Percentiles rank a stretch among this genome's conserved stretches.
Conservation (phyloP, 2,329 filamentous ascomycete species). For the Raffaelea arxii region DNA sequence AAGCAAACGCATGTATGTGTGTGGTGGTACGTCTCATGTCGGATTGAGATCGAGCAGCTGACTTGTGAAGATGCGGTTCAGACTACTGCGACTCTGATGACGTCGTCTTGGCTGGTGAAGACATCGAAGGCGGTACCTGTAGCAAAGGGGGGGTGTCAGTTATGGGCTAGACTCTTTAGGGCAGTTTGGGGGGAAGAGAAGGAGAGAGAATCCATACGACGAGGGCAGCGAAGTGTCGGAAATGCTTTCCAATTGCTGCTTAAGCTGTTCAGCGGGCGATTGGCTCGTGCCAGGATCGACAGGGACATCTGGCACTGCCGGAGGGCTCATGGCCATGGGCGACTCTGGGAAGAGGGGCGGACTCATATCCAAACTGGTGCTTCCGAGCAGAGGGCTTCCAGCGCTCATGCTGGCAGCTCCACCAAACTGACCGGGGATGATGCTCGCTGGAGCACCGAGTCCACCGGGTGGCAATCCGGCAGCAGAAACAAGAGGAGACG, state of each 20-base stretch:
- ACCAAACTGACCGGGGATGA: conserved; percentile 9
- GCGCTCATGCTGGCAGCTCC: conserved; percentile 3
- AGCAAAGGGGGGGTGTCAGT: background rate
- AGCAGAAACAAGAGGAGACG: conserved; percentile 11
- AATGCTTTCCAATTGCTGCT: conserved; percentile 17
- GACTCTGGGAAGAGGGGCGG: conserved; percentile 12
- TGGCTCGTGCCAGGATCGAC: conserved; percentile 10
- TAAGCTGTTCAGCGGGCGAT: conserved; percentile 16
- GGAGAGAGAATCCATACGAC: conserved; percentile 9
- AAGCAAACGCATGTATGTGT: too few species aligned
- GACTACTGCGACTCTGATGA: conserved; percentile 17
- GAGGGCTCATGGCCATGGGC: conserved; percentile 12
- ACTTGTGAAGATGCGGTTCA: conserved; percentile 17
- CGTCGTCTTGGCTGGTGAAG: conserved; percentile 16
- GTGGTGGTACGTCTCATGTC: too few species aligned
- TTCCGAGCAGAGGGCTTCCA: conserved; percentile 3
- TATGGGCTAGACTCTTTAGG: background rate
- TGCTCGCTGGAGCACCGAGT: conserved; percentile 11
- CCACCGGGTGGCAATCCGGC: conserved; percentile 6
- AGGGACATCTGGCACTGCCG: conserved; percentile 3
- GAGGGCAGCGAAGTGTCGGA: conserved; percentile 17
- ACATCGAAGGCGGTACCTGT: conserved; percentile 15
- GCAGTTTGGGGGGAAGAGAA: background rate
- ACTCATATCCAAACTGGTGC: conserved; percentile 10
- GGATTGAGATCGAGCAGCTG: conserved; percentile 17